A percentile compares a stretch with the other conserved stretches of the same genome.
phyloP scores from a whole-genome alignment of 225 moss, liverwort and hornwort species.

The Bryoerythrophyllum caledonicum region DNA sequence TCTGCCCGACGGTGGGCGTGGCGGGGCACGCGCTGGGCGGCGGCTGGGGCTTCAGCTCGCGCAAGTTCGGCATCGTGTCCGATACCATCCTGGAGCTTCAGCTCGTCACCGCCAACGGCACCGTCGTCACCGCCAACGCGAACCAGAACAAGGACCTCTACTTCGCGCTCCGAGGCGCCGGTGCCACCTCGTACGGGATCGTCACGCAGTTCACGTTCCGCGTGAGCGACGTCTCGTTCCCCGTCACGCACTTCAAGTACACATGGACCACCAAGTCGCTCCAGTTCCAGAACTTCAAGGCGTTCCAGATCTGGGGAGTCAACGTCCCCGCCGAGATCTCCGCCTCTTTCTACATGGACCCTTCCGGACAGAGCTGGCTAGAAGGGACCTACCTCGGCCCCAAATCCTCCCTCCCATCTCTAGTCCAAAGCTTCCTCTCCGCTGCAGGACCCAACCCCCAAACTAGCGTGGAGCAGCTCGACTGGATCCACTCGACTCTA shows the following conservation, averaged over 20 bases:
- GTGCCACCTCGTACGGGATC: slow-evolving; percentile 68
- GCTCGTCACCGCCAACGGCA: slow-evolving; percentile 50
- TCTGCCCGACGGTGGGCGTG: slow-evolving; percentile 64
- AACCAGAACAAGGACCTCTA: slow-evolving; percentile 53
- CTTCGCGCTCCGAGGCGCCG: slow-evolving; percentile 65
- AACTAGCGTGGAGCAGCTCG: slow-evolving; percentile 33
- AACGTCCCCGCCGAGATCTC: slow-evolving; percentile 55
- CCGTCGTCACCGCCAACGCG: slow-evolving; percentile 46
- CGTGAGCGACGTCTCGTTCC: slow-evolving; percentile 53
- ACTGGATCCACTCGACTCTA: slow-evolving; percentile 58
- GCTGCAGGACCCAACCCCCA: slow-evolving; percentile 29
- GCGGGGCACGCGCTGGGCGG: slow-evolving; percentile 79
- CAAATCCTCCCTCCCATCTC: slow-evolving; percentile 17
- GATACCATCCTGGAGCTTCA: slow-evolving; percentile 60
- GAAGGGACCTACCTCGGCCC: slow-evolving; percentile 60
- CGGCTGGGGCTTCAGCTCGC: slow-evolving; percentile 70
- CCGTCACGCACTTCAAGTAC: slow-evolving; percentile 71
- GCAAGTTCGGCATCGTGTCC: slow-evolving; percentile 61
- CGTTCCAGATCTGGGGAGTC: slow-evolving; percentile 55
- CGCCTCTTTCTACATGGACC: slow-evolving; percentile 68
- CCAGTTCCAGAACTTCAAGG: slow-evolving; percentile 55
- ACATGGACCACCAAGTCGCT: slow-evolving; percentile 26
- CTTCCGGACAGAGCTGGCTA: slow-evolving; percentile 44
- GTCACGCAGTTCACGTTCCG: slow-evolving; percentile 80
- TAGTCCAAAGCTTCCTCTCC: slow-evolving; percentile 32